Evolutionary conservation across 257 asterid species (phyloP), one percentile per base, ranked within the genome.

Genomic region (Salvia rosmarinus): DNA sequence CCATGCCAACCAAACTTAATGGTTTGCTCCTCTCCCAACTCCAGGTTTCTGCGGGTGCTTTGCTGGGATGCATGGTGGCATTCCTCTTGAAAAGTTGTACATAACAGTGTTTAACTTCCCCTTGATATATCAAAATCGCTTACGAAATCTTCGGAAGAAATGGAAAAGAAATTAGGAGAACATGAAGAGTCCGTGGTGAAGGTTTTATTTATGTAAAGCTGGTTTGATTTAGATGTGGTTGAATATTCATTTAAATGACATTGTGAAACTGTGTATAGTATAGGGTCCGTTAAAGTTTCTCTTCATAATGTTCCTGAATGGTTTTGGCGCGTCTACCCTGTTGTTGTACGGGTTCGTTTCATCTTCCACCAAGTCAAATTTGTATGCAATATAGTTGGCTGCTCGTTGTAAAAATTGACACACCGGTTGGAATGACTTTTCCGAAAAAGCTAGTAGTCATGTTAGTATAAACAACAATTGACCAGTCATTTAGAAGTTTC

Each of bases 11-110:
- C 12, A 51, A 17, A 51, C 30, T 51, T 20, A 69, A 69, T 64
- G 39, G 23, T 8, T 65, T 37, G 4, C 64, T 10, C 19, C 20
- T 8, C 19, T 70, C 39, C n/a, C 13, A 3, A 13, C 20, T 52
- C 5, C 89, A 88, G 97, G 96, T 90, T 64, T 75, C 78, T 25
- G 92, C 92, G 6, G 97, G 97, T 75, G 94, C 96, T 50, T 47
- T 88, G 64, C 75, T 90, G 76, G 94, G 96, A 79, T 80, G 84
- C 39, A 9, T 79, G 40, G 87, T 90, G 9, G 95, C 96, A 50
- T 64, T 81, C 62, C 79, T 87, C 66, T 42, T 85, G 80, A 80
- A 79, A 81, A 73, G 77, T 56, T 80, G 85, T n/a, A 72, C 82
- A 20, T 81, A 34, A 49, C 68, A 32, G 7, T 20, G 7, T 39